A percentile compares a stretch with the other conserved stretches of the same genome.
Evolutionary conservation across 345 rosid genomes (phyloP).

Genomic region (Populus simonii): DNA sequence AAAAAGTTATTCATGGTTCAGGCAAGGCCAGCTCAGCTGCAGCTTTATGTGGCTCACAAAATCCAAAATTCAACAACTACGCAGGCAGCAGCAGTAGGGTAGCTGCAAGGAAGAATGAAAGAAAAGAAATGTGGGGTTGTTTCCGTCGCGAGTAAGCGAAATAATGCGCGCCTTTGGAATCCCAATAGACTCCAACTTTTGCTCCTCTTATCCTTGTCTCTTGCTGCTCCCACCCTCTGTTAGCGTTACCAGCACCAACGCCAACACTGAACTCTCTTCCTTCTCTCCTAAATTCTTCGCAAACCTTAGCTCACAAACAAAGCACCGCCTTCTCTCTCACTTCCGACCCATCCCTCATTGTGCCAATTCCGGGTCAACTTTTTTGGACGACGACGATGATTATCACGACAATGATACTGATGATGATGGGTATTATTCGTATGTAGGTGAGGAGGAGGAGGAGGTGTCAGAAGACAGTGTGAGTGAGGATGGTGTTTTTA

Average conservation of each 20-base stretch:
- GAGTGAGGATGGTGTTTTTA: conserved; percentile 48
- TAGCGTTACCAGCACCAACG: neutral
- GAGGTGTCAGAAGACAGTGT: conserved; percentile 19
- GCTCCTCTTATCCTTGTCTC: conserved; percentile 21
- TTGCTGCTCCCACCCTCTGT: conserved; percentile 15
- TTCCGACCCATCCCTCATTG: conserved; percentile 22
- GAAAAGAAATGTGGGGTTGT: conserved; percentile 4
- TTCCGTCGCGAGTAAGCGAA: neutral
- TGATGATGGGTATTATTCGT: conserved; percentile 16
- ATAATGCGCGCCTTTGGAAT: conserved; percentile 43
- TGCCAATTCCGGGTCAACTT: conserved; percentile 28
- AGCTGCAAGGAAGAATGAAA: no score
- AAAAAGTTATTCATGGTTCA: no score
- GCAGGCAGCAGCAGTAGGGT: no score
- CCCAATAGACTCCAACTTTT: conserved; percentile 10
- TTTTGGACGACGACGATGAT: conserved; percentile 15
- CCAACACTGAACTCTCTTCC: conserved; percentile 4
- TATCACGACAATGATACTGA: conserved; percentile 23
- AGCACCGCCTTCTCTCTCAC: conserved; percentile 7
- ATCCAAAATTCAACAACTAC: no score
- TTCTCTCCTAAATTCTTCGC: conserved; percentile 8
- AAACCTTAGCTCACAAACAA: conserved; percentile 6
- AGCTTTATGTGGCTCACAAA: no score
- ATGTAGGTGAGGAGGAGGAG: conserved; percentile 25
- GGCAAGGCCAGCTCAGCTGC: no score